Evolutionary conservation across 306 rosid genomes (phyloP), one percentile per base, ranked within the genome.

Genomic region (Potentilla sterilis): DNA sequence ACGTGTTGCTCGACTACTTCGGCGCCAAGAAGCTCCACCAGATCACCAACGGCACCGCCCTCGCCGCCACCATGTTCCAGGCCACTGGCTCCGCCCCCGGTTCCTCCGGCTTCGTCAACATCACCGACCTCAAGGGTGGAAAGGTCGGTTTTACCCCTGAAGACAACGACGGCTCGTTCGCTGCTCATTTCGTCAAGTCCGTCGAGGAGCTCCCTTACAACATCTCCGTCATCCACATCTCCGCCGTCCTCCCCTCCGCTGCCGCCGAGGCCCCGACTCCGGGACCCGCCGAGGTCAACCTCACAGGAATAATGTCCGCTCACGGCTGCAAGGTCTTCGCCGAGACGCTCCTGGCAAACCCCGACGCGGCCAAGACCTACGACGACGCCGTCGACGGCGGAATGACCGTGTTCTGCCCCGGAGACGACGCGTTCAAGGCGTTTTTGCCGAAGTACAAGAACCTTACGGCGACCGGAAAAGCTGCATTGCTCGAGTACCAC

Each of bases 21-120:
- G 93, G 89, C 18, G 96, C 98, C 68, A 95, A 87, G 73, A 95
- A 95, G 85, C 97, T 95, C 82, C 98, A 92, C 90, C 97, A 95
- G 87, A 95, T 95, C 90, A 88, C 96, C 18, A 86, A 95, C 84
- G 97, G 98, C 69, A 90, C 97, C 4, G 96, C 97, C 34, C 80
- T 92, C 5, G 89, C 89, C 14, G 93, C 98, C 70, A 95, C 98
- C 18, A 75, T 95, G 91, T 95, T 81, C 76, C 98, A 95, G 64
- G 89, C 97, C 79, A 82, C 92, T 42, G 98, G 97, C 44, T 12
- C 93, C 9, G 97, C 98, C 7, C 90, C 91, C 0, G 98, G 96
- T 0, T 74, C 97, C 19, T 0, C 97, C 2, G 98, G 98, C 2
- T 88, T 90, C 78, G 92, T 95, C 52, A 95, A 95, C 88, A 95